These are phyloP conservation scores for Ruellia speciosa DNA, from an alignment of 305 asterid species.

Conservation along the genomic window DNA sequence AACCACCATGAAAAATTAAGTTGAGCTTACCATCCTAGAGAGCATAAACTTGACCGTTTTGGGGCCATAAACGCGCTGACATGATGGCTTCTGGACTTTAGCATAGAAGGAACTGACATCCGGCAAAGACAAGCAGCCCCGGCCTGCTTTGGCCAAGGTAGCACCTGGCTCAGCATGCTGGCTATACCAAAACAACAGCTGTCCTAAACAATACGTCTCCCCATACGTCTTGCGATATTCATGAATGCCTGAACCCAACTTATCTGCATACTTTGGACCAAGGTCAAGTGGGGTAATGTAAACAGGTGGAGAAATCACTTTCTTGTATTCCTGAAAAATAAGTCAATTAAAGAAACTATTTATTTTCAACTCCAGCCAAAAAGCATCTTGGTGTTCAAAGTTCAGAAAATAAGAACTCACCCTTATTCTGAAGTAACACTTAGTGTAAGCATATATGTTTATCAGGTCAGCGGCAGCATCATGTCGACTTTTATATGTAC, in stretches of 20 bases:
- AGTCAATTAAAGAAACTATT: constrained; percentile 16
- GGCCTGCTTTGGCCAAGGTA: constrained; percentile 60
- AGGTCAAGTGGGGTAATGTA: constrained; percentile 88
- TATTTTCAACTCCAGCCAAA: background rate
- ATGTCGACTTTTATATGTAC: constrained; percentile 78
- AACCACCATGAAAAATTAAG: background rate
- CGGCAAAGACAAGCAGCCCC: constrained; percentile 94
- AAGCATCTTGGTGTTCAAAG: constrained; percentile 8
- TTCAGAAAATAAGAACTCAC: constrained; percentile 36
- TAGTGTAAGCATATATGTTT: constrained; percentile 84
- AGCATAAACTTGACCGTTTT: constrained; percentile 83
- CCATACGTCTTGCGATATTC: constrained; percentile 87
- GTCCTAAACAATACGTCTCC: constrained; percentile 88
- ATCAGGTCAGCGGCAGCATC: constrained; percentile 99
- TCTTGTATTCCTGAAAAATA: constrained; percentile 64
- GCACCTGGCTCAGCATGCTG: constrained; percentile 85
- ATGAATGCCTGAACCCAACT: constrained; percentile 73
- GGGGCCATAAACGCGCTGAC: constrained; percentile 90
- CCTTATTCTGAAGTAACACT: constrained; percentile 59
- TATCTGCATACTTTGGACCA: constrained; percentile 78
- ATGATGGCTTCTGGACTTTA: constrained; percentile 83
- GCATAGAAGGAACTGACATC: constrained; percentile 91
- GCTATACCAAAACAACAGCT: constrained; percentile 81
- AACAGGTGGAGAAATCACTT: constrained; percentile 85
- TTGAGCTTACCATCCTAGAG: constrained; percentile 64